A percentile compares a stretch with the other conserved stretches of the same genome.
These are phyloP conservation scores for Basidiobolus meristosporus DNA, from an alignment of 371 early-diverging fungal species.

Conservation along the genomic window DNA sequence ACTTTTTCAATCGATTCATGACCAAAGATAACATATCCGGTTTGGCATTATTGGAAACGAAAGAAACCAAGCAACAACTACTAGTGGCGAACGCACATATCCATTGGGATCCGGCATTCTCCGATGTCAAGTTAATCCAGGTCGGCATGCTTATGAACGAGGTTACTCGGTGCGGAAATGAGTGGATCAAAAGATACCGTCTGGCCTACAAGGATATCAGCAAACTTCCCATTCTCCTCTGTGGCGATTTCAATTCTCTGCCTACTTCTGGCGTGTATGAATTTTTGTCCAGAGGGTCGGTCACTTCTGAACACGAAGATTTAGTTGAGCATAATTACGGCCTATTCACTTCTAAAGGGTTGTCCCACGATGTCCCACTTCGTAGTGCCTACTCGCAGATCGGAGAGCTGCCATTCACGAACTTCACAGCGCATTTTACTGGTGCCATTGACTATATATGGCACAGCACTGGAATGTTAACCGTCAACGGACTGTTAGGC, in stretches of 20 bases:
- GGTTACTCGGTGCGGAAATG: conserved; percentile 33
- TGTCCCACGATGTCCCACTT: conserved; percentile 58
- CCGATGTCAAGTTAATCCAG: conserved; percentile 97
- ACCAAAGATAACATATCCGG: conserved; percentile 95
- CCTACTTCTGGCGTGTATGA: conserved; percentile 87
- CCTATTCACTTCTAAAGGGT: conserved; percentile 64
- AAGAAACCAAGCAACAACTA: conserved; percentile 39
- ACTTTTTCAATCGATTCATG: conserved; percentile 89
- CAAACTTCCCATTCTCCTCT: conserved; percentile 47
- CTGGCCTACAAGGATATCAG: conserved; percentile 12
- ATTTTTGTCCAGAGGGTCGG: conserved; percentile 44
- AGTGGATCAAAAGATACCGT: conserved; percentile 18
- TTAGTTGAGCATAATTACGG: conserved; percentile 68
- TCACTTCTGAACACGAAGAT: conserved; percentile 71
- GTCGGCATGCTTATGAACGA: conserved; percentile 91
- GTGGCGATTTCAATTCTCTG: conserved; percentile 96
- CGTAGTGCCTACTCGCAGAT: conserved; percentile 65
- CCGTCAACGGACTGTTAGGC: conserved; percentile 68
- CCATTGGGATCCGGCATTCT: conserved; percentile 84
- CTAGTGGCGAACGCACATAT: conserved; percentile 87
- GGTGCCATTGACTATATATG: conserved; percentile 97
- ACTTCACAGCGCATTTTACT: conserved; percentile 78
- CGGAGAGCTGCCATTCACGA: conserved; percentile 78
- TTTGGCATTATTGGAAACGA: conserved; percentile 66
- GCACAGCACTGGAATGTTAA: conserved; percentile 58